Percentiles rank a stretch among this genome's conserved stretches.
phyloP scores from a whole-genome alignment of 1,139 yeast species.

The Sugiyamaella neomexicana region DNA sequence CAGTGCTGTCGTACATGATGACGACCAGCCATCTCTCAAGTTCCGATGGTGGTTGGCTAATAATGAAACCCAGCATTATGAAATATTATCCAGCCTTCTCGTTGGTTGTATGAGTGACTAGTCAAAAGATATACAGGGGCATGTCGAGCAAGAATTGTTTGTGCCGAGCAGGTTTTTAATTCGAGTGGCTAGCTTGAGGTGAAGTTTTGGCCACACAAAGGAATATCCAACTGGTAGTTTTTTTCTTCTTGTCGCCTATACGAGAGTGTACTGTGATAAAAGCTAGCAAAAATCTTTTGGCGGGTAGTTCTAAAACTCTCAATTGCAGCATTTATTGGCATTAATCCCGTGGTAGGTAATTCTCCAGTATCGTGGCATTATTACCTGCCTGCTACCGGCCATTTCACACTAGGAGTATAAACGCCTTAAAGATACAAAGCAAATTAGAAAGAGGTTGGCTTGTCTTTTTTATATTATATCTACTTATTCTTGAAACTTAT shows the following conservation, averaged over 20 bases:
- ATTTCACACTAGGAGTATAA: not conserved
- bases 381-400: constrained; percentile 12
- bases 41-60: constrained; percentile 11
- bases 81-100: constrained; percentile 10
- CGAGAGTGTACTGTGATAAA: not conserved
- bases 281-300: not conserved
- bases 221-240: not conserved
- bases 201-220: not conserved
- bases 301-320: not conserved
- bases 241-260: not conserved
- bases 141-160: not conserved
- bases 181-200: constrained; percentile 10
- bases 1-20: not conserved
- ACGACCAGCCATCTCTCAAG: constrained; percentile 13
- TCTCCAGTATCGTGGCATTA: not conserved
- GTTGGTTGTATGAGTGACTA: not conserved
- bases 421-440: constrained; percentile 4
- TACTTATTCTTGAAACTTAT: not conserved
- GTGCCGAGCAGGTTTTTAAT: not conserved
- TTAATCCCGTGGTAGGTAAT: constrained; percentile 15
- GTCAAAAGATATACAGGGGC: not conserved
- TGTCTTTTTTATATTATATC: constrained; percentile 6
- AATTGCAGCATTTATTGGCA: constrained; percentile 3
- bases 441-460: constrained; percentile 5
- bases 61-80: not conserved